These are phyloP conservation scores for Cladosporium oxysporum DNA, from an alignment of 2,329 filamentous ascomycete genomes.

Conservation along the genomic window DNA sequence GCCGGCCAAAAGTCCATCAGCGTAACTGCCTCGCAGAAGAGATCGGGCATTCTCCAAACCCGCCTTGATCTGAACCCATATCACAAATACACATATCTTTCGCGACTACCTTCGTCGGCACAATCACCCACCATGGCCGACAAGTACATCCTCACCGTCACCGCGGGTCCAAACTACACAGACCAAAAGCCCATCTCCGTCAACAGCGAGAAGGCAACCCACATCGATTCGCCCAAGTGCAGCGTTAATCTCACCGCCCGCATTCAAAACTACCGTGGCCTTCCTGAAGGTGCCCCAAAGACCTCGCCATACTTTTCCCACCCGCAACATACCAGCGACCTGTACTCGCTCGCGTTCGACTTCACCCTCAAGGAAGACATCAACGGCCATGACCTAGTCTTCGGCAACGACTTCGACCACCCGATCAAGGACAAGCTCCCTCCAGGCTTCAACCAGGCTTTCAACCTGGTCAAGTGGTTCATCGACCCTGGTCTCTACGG, in stretches of 20 bases:
- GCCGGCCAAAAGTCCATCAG: constrained; percentile 13
- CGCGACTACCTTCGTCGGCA: neutral
- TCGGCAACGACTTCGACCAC: constrained; percentile 93
- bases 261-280: constrained; percentile 67
- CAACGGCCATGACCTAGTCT: constrained; percentile 72
- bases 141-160: constrained; percentile 79
- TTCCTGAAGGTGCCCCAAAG: constrained; percentile 67
- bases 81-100: neutral
- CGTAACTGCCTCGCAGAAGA: neutral
- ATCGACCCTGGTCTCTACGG: constrained; percentile 90
- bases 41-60: neutral
- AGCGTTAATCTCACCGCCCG: constrained; percentile 72
- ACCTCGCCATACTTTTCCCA: constrained; percentile 77
- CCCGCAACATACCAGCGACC: constrained; percentile 70
- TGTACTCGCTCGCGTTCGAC: constrained; percentile 80
- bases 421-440: constrained; percentile 85
- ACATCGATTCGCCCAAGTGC: constrained; percentile 64
- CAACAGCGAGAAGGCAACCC: constrained; percentile 65
- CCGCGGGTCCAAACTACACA: constrained; percentile 75
- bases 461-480: constrained; percentile 84
- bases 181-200: constrained; percentile 74
- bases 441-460: constrained; percentile 79
- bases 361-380: constrained; percentile 72
- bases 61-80: neutral
- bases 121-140: constrained; percentile 51